Conservation (phyloP, 2,329 filamentous ascomycete genomes). For the Myriosclerotinia curreyana region DNA sequence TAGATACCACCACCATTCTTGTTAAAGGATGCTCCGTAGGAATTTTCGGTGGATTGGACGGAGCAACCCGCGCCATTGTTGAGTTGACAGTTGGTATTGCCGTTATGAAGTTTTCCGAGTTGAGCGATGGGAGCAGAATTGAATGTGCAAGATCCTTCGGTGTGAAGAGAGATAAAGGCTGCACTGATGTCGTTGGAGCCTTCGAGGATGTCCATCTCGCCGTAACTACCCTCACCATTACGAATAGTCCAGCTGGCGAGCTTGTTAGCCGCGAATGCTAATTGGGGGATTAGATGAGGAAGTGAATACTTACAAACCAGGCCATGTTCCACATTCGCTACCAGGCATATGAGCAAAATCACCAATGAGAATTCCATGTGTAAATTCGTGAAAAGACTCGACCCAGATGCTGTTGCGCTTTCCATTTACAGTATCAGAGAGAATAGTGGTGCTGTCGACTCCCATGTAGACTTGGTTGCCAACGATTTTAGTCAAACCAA, state of each 20-base stretch:
- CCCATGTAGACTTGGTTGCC: constrained; percentile 56
- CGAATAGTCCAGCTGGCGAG: constrained; percentile 30
- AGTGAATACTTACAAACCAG: constrained; percentile 51
- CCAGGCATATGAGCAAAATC: constrained; percentile 72
- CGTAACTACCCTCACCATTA: constrained; percentile 28
- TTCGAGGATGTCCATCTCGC: constrained; percentile 42
- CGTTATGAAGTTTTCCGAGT: constrained; percentile 37
- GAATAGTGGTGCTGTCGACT: constrained; percentile 30
- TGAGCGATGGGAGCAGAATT: constrained; percentile 22
- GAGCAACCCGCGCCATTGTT: constrained; percentile 44
- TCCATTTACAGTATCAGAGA: constrained; percentile 38
- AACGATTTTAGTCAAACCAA: constrained; percentile 56
- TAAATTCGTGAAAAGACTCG: constrained; percentile 60
- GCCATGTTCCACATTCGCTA: constrained; percentile 71
- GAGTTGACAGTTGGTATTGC: constrained; percentile 41
- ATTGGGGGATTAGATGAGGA: constrained; percentile 12
- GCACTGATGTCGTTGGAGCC: constrained; percentile 55
- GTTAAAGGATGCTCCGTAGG: constrained; percentile 37
- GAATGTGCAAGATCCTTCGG: constrained; percentile 28
- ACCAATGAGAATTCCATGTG: constrained; percentile 64
- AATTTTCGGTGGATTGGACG: constrained; percentile 38
- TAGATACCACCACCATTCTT: constrained; percentile 48
- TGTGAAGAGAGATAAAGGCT: constrained; percentile 30
- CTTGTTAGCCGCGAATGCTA: background rate
- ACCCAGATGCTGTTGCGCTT: constrained; percentile 61